These are phyloP conservation scores for Acacia confusa DNA, from an alignment of 306 rosid species.

Conservation along the genomic window DNA sequence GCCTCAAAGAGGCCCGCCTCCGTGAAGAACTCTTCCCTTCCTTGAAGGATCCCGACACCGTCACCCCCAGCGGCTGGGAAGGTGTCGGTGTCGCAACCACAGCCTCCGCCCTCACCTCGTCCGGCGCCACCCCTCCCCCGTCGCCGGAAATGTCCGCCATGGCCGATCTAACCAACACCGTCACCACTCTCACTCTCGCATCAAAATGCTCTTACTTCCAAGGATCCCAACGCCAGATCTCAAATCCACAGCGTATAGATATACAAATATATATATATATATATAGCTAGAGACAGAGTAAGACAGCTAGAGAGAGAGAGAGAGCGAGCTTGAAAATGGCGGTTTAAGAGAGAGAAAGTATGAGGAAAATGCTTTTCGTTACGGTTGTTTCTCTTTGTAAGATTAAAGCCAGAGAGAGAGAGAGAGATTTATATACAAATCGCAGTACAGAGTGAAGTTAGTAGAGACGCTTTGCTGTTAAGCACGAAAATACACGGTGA, in stretches of 20 bases:
- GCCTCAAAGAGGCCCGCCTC: constrained; percentile 75
- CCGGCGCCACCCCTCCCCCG: constrained; percentile 38
- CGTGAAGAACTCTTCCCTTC: constrained; percentile 86
- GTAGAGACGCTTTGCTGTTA: constrained; percentile 45
- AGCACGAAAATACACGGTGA: constrained; percentile 45
- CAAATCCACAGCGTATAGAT: constrained; percentile 26
- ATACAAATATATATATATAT: not conserved
- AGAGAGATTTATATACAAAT: constrained; percentile 30
- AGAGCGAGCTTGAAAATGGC: constrained; percentile 33
- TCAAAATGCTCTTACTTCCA: constrained; percentile 51
- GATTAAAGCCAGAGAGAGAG: constrained; percentile 39
- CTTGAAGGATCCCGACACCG: constrained; percentile 85
- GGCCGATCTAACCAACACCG: constrained; percentile 62
- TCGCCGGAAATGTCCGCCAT: constrained; percentile 88
- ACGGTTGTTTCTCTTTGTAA: constrained; percentile 55
- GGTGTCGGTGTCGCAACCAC: constrained; percentile 34
- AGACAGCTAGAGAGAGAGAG: constrained; percentile 4
- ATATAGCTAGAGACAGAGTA: constrained; percentile 13
- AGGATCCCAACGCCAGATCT: constrained; percentile 60
- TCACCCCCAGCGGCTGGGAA: constrained; percentile 50
- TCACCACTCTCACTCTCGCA: constrained; percentile 46
- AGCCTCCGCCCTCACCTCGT: constrained; percentile 29
- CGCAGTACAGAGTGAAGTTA: constrained; percentile 26
- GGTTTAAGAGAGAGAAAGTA: constrained; percentile 41
- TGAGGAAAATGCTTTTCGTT: constrained; percentile 29